These are phyloP conservation scores for Giardia duodenalis DNA, from an alignment of 208 protist species.

Conservation along the genomic window DNA sequence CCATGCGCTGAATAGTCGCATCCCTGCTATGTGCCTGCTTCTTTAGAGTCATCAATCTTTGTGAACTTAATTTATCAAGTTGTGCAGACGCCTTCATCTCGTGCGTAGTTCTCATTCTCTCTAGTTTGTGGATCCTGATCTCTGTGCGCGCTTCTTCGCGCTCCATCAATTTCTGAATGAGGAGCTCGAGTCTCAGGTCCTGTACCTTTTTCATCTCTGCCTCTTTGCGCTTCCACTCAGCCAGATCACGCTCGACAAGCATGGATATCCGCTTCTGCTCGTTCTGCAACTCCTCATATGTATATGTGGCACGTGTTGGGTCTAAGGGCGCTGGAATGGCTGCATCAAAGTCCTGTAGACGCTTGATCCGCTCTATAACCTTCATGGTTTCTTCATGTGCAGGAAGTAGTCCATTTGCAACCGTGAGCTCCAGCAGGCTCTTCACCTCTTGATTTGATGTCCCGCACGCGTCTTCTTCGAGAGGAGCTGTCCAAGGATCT, in stretches of 20 bases:
- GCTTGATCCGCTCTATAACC: neutral
- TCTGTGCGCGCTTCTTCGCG: neutral
- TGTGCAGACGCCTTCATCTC: neutral
- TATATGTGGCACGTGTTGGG: neutral
- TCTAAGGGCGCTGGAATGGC: slow-evolving; percentile 6
- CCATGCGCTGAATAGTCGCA: neutral
- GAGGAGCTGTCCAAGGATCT: neutral
- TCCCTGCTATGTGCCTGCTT: neutral
- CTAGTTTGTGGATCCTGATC: neutral
- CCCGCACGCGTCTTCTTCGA: neutral
- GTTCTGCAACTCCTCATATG: neutral
- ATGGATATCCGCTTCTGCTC: slow-evolving; percentile 19
- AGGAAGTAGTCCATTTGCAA: slow-evolving; percentile 2
- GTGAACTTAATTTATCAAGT: neutral
- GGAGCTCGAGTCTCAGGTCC: neutral
- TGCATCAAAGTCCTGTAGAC: neutral
- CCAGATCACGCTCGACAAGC: slow-evolving; percentile 12
- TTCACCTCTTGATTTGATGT: neutral
- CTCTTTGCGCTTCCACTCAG: neutral
- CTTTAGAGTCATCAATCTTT: neutral
- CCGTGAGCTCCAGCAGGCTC: neutral
- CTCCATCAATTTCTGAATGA: neutral
- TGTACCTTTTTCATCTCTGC: neutral
- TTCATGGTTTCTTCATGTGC: slow-evolving; percentile 25
- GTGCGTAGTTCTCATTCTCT: neutral